Base-by-base conservation (phyloP, 306 rosid species). In the Geum urbanum region DNA sequence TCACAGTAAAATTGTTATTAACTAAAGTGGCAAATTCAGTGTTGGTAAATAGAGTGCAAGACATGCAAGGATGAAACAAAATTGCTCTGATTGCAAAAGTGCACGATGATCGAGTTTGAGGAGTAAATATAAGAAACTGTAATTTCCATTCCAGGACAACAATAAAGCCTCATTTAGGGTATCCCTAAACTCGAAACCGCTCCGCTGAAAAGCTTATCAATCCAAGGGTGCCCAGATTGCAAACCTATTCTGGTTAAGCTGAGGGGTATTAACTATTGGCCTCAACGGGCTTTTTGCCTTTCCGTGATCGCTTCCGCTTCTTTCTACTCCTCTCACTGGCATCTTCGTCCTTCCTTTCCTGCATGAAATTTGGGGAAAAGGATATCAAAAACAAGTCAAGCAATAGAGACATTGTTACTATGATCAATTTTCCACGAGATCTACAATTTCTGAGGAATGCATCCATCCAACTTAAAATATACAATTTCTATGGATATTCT, bases 231-330 rank as follows among this genome's bases (percentile, higher is more conserved):
- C 14, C 14, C 59, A 49, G 9, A 7, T 53, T 9, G 20, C 60
- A 55, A 55, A 55, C 60, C 60, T 55, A 24, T 22, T 22, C 40
- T 11, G 46, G 9, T 43, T 40, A 11, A 27, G 62, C 50, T 24
- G 24, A n/a, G 40, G 24, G 44, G 11, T 32, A 75, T 55, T 44
- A 56, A 7, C 53, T 14, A 60, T 62, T 66, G 3, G 51, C 9
- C 44, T 69, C 47, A 10, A 51, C 39, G 18, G 67, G n/a, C 8
- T 41, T 69, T 56, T 77, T 72, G 20, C 64, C 52, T 66, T 69
- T 53, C 16, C 66, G 69, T 9, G 81, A 40, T 51, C 87, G 76
- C 76, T 60, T 80, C 59, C 85, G 78, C 56, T 77, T 75, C 35
- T 78, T 78, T 48, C 72, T 62, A 48, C 72, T 79, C 67, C 72